Evolutionary conservation across 108 stramenopile genomes (phyloP), one percentile per base, ranked within the genome.

Genomic region (Skeletonema potamos): DNA sequence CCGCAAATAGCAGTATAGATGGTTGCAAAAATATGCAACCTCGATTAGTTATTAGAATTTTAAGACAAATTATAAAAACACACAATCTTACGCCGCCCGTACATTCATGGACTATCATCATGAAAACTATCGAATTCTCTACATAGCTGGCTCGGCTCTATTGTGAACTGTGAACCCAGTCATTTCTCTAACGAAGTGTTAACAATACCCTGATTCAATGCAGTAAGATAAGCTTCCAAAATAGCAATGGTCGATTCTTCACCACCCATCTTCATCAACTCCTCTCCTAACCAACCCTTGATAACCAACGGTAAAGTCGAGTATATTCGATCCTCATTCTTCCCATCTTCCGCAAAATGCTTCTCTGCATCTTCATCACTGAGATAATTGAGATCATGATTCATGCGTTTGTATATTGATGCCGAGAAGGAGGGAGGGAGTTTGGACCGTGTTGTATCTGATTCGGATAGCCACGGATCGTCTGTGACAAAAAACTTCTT

Each of bases 401-500:
- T 77, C 56, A 44, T 70, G 17, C 24, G 22, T 34, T 64, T 58
- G 63, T 77, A 77, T 0, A 70, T 58, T 18, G 24, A 9, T 13
- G 69, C 22, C 13, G 69, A 69, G 56, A 70, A 77, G 13, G 69
- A 48, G 27, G 68, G 69, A 8, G 76, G 67, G 15, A 77, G 30
- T 70, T 43, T 22, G 18, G 36, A 17, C 11, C 66, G 39, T 2
- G 70, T 37, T 8, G 70, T 34, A 17, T 70, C 59, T 22, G 48
- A 27, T 51, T 27, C 18, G 9, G 20, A 39, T 37, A 76, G 20
- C 75, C 75, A 76, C 0, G 75, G 75, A 69, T 76, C 76, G 17
- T 66, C 56, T 29, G 69, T 70, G 27, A 70, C 76, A 27, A 70
- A 77, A 51, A 77, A 77, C 46, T 77, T 77, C 51, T 77, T 77